These are phyloP conservation scores for Mortierella antarctica DNA, from an alignment of 192 early-diverging fungal genomes.

Conservation along the genomic window DNA sequence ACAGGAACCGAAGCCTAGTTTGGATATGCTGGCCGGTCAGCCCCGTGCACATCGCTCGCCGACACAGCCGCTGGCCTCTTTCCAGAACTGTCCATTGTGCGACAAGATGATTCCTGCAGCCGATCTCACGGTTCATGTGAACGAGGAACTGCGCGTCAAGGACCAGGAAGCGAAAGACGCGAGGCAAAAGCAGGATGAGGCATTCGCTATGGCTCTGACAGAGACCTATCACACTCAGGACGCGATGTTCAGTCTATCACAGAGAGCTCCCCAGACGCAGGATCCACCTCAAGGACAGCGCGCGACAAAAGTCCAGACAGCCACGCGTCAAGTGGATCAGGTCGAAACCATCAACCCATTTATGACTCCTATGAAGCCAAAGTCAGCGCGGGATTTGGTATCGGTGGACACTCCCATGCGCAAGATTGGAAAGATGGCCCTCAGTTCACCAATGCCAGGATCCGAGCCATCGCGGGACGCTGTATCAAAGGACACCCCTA, in stretches of 20 bases:
- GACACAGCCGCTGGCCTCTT: conserved; percentile 2
- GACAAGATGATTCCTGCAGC: conserved; percentile 11
- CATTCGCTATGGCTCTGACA: conserved; percentile 11
- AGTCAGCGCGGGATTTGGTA: background rate
- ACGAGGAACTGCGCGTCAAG: conserved; percentile 18
- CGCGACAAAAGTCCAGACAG: background rate
- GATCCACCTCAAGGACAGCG: background rate
- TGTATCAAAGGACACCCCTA: background rate
- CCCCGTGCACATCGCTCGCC: conserved; percentile 3
- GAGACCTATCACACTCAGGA: conserved; percentile 17
- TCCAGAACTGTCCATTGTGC: conserved; percentile 31
- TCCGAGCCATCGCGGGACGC: too few species aligned
- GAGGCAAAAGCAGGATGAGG: conserved; percentile 25
- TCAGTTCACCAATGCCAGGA: conserved; percentile 17
- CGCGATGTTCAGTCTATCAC: background rate
- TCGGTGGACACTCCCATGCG: conserved; percentile 47
- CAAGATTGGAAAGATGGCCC: conserved; percentile 21
- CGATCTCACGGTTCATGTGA: conserved; percentile 35
- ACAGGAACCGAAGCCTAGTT: background rate
- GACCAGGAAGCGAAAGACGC: conserved; percentile 26
- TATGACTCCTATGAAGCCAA: background rate
- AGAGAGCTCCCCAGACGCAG: background rate
- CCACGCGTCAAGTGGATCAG: too few species aligned
- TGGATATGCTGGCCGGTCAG: background rate
- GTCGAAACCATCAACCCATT: background rate